Evolutionary conservation across 768 basidiomycete genomes (phyloP).

Genomic region (Boletus patriciae): DNA sequence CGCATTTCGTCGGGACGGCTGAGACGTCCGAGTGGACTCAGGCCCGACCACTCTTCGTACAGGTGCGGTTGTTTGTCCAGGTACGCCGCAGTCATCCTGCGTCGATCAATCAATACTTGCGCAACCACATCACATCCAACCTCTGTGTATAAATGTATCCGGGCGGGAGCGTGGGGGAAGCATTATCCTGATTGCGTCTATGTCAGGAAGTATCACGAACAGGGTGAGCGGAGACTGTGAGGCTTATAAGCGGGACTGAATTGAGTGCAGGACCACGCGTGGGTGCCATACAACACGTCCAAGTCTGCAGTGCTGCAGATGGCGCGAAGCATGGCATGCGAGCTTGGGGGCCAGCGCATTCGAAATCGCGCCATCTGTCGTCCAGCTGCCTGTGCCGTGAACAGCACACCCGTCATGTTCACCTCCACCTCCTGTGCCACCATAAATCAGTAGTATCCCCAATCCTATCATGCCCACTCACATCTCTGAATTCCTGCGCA

Average conservation of each 20-base stretch:
- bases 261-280: too few relatives aligned
- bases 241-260: too few relatives aligned
- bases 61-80: slow-evolving; percentile 65
- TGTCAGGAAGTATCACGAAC: too few relatives aligned
- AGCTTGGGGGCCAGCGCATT: too few relatives aligned
- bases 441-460: neutral
- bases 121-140: slow-evolving; percentile 35
- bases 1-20: slow-evolving; percentile 73
- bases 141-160: slow-evolving; percentile 71
- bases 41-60: slow-evolving; percentile 60
- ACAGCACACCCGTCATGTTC: slow-evolving; percentile 62
- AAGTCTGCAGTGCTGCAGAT: too few relatives aligned
- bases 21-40: slow-evolving; percentile 71
- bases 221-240: too few relatives aligned
- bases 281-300: too few relatives aligned
- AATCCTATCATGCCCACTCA: slow-evolving; percentile 22
- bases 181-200: too few relatives aligned
- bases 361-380: slow-evolving; percentile 55
- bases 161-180: slow-evolving; percentile 71
- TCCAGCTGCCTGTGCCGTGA: slow-evolving; percentile 61
- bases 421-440: slow-evolving; percentile 56
- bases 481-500: slow-evolving; percentile 62
- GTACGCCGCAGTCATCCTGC: slow-evolving; percentile 73
- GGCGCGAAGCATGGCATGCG: too few relatives aligned
- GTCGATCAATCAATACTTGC: neutral